Percentiles rank a stretch among this genome's conserved stretches.
Conservation (phyloP, 306 rosid genomes). For the Parietaria judaica region DNA sequence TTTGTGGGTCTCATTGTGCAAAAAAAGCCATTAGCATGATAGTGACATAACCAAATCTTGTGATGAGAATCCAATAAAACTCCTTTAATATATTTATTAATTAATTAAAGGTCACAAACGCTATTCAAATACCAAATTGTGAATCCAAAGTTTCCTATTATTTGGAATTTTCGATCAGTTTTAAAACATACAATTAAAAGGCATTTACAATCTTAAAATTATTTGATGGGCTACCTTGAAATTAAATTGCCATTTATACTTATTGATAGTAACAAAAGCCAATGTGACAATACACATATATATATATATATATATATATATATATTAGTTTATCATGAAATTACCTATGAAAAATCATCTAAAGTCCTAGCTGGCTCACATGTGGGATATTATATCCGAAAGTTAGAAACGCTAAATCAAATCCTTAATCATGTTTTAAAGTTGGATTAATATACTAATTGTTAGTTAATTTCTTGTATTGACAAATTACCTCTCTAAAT, state of each 20-base stretch:
- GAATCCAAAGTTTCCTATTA: no score
- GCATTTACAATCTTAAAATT: no score
- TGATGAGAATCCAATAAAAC: slow-evolving; percentile 18
- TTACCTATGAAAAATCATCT: neutral
- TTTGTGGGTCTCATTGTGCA: slow-evolving; percentile 19
- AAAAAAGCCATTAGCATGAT: slow-evolving; percentile 19
- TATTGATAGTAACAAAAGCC: neutral
- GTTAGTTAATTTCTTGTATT: no score
- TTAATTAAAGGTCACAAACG: neutral
- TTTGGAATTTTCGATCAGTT: no score
- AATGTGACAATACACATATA: neutral
- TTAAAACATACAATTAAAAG: no score
- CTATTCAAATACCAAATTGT: no score
- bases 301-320: no score
- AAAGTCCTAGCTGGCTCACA: slow-evolving; percentile 8
- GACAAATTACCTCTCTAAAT: no score
- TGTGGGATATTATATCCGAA: slow-evolving; percentile 4
- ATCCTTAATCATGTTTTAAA: neutral
- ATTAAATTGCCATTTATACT: neutral
- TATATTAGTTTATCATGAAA: neutral
- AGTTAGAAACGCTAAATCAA: slow-evolving; percentile 1
- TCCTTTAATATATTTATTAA: neutral
- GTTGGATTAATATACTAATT: neutral
- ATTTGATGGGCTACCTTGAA: slow-evolving; percentile 7
- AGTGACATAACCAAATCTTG: slow-evolving; percentile 6